A percentile compares a stretch with the other conserved stretches of the same genome.
Conservation (phyloP, 306 rosid species). For the Vicia sativa region DNA sequence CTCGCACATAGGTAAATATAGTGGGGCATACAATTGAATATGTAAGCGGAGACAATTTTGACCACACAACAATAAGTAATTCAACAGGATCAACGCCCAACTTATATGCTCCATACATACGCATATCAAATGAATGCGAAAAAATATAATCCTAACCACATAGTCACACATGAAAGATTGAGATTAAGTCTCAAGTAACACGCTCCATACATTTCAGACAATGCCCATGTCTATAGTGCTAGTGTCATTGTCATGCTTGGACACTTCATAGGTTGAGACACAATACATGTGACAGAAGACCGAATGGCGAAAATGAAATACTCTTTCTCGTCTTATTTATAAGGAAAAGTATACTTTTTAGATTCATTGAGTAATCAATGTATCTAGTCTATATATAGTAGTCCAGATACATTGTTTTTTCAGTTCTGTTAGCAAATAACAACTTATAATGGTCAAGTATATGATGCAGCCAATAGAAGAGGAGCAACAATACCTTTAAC, state of each 20-base stretch:
- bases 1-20: conserved; percentile 2
- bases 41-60: neutral
- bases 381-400: no score
- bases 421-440: conserved; percentile 9
- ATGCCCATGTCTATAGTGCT: neutral
- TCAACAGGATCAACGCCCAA: neutral
- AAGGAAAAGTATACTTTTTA: no score
- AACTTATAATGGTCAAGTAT: conserved; percentile 14
- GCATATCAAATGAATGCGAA: neutral
- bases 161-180: neutral
- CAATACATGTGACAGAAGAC: neutral
- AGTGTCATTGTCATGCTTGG: neutral
- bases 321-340: no score
- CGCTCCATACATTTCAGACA: neutral
- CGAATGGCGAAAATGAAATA: conserved; percentile 7
- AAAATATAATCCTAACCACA: no score
- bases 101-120: neutral
- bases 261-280: neutral
- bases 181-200: neutral
- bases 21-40: neutral
- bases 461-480: conserved; percentile 1
- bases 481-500: conserved; percentile 49
- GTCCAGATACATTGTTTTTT: no score
- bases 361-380: no score
- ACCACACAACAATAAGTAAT: neutral